Evolutionary conservation across 2,329 filamentous ascomycete species (phyloP).

Genomic region (Colletotrichum sublineola): DNA sequence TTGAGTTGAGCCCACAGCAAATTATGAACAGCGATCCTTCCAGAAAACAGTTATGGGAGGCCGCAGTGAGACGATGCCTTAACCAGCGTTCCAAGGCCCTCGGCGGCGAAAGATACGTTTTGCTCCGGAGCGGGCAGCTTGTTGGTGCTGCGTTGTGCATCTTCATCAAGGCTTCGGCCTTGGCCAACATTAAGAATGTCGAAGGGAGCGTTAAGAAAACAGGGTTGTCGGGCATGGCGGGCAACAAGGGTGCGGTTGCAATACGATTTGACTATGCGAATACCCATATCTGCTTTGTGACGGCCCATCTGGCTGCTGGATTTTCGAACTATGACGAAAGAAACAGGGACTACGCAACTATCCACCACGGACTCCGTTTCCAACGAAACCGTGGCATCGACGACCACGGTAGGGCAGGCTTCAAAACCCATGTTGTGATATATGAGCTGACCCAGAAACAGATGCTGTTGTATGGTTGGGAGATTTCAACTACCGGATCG

Average conservation of each 20-base stretch:
- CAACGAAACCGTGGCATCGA: slow-evolving; percentile 92
- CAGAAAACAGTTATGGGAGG: slow-evolving; percentile 88
- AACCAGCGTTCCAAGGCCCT: slow-evolving; percentile 77
- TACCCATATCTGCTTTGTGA: slow-evolving; percentile 94
- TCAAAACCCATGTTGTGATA: background rate
- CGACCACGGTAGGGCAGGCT: slow-evolving; percentile 76
- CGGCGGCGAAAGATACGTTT: slow-evolving; percentile 84
- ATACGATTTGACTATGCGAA: slow-evolving; percentile 96
- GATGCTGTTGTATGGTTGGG: slow-evolving; percentile 92
- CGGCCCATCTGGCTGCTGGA: slow-evolving; percentile 94
- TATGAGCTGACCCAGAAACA: slow-evolving; percentile 45
- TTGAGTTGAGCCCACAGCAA: slow-evolving; percentile 96
- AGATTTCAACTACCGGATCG: slow-evolving; percentile 98
- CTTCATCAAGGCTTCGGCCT: slow-evolving; percentile 83
- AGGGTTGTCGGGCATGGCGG: slow-evolving; percentile 95
- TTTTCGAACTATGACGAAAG: slow-evolving; percentile 97
- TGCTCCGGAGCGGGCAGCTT: slow-evolving; percentile 91
- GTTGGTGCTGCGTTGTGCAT: slow-evolving; percentile 94
- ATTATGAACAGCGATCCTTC: slow-evolving; percentile 98
- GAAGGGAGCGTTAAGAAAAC: slow-evolving; percentile 95
- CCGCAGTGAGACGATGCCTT: slow-evolving; percentile 80
- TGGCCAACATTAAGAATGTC: slow-evolving; percentile 92
- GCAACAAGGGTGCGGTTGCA: slow-evolving; percentile 97
- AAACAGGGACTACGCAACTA: slow-evolving; percentile 92
- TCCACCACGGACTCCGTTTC: slow-evolving; percentile 88